phyloP scores from a whole-genome alignment of 1,139 yeast genomes.

The Eremothecium sinecaudum region DNA sequence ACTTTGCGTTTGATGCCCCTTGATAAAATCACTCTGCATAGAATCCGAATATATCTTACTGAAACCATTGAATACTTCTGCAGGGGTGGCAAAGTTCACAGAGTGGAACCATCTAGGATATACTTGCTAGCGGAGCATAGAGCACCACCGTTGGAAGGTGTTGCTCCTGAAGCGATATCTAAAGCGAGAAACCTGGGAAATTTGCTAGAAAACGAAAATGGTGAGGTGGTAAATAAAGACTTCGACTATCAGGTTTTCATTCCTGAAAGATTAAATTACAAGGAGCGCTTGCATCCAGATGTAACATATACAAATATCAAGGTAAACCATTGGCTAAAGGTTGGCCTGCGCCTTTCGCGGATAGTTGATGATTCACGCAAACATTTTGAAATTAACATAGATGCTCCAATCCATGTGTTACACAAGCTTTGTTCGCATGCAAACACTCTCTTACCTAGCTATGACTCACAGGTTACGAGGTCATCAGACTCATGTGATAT shows the following conservation, averaged over 20 bases:
- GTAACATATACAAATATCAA: constrained; percentile 70
- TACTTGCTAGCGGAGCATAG: constrained; percentile 70
- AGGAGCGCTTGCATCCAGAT: constrained; percentile 57
- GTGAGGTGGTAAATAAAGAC: constrained; percentile 45
- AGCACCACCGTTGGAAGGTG: constrained; percentile 38
- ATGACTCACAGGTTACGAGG: constrained; percentile 21
- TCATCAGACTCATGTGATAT: constrained; percentile 23
- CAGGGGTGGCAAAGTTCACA: constrained; percentile 73
- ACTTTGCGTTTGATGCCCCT: constrained; percentile 77
- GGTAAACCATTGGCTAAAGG: constrained; percentile 89
- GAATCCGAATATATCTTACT: constrained; percentile 74
- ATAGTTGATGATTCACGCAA: constrained; percentile 55
- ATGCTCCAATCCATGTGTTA: constrained; percentile 71
- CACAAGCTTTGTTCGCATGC: constrained; percentile 61
- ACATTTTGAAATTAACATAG: constrained; percentile 84
- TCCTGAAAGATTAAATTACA: constrained; percentile 51
- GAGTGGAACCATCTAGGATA: constrained; percentile 83
- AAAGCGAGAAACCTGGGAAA: constrained; percentile 36
- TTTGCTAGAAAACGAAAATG: constrained; percentile 32
- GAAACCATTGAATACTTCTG: constrained; percentile 89
- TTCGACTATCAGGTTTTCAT: constrained; percentile 76
- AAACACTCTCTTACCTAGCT: constrained; percentile 48
- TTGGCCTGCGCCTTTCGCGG: constrained; percentile 68
- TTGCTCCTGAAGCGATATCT: constrained; percentile 26
- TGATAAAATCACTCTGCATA: constrained; percentile 78